Base-by-base conservation (phyloP, 768 basidiomycete genomes). In the Xanthoconium stramineum region DNA sequence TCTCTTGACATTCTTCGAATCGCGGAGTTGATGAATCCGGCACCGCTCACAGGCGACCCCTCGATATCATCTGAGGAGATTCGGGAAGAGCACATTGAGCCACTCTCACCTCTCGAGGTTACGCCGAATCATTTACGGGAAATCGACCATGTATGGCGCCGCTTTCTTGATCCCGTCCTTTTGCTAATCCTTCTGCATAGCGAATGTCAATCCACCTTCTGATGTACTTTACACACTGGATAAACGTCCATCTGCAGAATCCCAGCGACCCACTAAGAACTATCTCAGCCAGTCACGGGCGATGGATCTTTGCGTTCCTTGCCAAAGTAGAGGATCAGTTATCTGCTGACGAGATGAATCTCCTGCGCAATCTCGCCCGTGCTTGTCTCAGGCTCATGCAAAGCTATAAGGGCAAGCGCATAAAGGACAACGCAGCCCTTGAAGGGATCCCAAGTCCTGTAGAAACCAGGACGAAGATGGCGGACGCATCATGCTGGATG, bases 171-270 rank as follows among this genome's bases (percentile, higher is more conserved):
- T 39, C 42, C 19, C n/a, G 28, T 29, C 35, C 15, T 30, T 50
- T 38, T 15, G 50, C 56, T 65, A 20, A 66, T 49, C 45, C 47
- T 50, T 52, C 15, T 28, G 28, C 57, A 33, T 60, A 92, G 90
- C 79, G 80, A 64, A 82, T 77, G 68, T 82, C 88, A 6, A 67
- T 92, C 29, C 90, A 90, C 66, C 77, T 92, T 44, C 71, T 93
- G 56, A 90, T 89, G 87, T 91, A 91, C 68, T 91, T 91, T 68
- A 78, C 83, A 17, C 81, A 91, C 64, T 93, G 90, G 90, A 84
- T 90, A 59, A 85, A 85, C 59, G 55, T 79, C 14, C 78, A 87
- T 57, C 68, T 89, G 8, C 77, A 83, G 45, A 70, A 78, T 24
- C 63, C 60, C 5, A 70, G 69, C 7, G 72, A 76, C 54, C 62